Evolutionary conservation across 2,329 filamentous ascomycete genomes (phyloP).

Genomic region (Nigrograna mackinnonii): DNA sequence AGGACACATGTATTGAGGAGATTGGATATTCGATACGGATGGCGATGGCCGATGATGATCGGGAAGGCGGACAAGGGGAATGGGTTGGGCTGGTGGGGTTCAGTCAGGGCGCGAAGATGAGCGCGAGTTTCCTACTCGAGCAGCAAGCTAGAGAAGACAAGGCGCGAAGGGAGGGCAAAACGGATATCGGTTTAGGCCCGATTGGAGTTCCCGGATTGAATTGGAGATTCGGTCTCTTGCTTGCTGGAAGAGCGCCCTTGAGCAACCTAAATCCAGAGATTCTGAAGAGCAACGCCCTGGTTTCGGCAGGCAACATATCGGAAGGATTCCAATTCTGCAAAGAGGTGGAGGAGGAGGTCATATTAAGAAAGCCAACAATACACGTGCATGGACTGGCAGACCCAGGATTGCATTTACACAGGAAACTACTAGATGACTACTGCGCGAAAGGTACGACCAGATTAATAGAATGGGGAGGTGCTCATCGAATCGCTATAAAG

Average conservation of each 20-base stretch:
- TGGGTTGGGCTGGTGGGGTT: conserved; percentile 57
- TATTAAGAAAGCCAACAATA: conserved; percentile 62
- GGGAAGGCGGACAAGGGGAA: conserved; percentile 42
- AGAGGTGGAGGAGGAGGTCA: conserved; percentile 46
- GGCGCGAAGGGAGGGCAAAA: conserved; percentile 29
- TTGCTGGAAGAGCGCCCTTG: conserved; percentile 65
- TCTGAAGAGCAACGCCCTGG: conserved; percentile 20
- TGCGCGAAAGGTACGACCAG: conserved; percentile 58
- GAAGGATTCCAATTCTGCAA: conserved; percentile 44
- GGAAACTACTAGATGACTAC: conserved; percentile 60
- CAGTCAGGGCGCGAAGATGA: conserved; percentile 54
- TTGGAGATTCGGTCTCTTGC: conserved; percentile 64
- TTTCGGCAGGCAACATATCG: conserved; percentile 1
- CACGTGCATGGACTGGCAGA: conserved; percentile 70
- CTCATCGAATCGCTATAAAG: conserved; percentile 73
- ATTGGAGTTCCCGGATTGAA: conserved; percentile 31
- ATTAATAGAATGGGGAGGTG: conserved; percentile 74
- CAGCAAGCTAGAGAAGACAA: conserved; percentile 59
- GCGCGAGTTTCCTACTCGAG: conserved; percentile 51
- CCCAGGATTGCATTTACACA: conserved; percentile 62
- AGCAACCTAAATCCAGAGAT: conserved; percentile 54
- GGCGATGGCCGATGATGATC: conserved; percentile 50
- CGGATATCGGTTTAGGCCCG: conserved; percentile 17
- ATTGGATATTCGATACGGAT: conserved; percentile 49
- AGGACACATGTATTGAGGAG: conserved; percentile 51